phyloP scores from a whole-genome alignment of 2,329 filamentous ascomycete genomes.

The Knufia fluminis region DNA sequence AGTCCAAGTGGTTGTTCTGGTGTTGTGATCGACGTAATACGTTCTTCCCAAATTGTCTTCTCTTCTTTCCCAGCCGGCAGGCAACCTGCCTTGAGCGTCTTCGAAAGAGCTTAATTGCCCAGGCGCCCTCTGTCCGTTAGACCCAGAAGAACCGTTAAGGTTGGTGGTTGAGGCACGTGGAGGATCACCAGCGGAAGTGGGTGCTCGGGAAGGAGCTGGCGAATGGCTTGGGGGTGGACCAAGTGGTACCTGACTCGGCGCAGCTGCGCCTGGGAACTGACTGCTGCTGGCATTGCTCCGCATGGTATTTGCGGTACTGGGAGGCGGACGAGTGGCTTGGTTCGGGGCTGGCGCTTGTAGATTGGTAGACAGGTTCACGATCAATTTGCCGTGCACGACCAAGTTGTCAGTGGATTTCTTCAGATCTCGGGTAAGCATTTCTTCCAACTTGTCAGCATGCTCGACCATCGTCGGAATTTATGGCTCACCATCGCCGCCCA shows the following conservation, averaged over 20 bases:
- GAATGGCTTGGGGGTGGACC: constrained; percentile 24
- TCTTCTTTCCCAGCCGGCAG: constrained; percentile 88
- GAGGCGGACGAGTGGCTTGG: constrained; percentile 18
- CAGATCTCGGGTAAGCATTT: constrained; percentile 95
- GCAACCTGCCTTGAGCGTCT: constrained; percentile 85
- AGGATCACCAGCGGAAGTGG: constrained; percentile 25
- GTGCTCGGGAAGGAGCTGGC: constrained; percentile 25
- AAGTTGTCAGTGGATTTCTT: constrained; percentile 98
- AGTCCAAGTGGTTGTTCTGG: constrained; percentile 91
- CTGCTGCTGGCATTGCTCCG: constrained; percentile 12
- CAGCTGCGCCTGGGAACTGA: constrained; percentile 11
- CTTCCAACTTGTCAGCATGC: constrained; percentile 33
- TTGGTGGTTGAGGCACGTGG: constrained; percentile 22
- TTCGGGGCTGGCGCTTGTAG: constrained; percentile 43
- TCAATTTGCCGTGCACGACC: constrained; percentile 94
- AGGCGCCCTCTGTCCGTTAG: constrained; percentile 33
- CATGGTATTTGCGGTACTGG: constrained; percentile 15
- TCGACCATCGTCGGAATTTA: constrained; percentile 10
- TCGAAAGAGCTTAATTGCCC: constrained; percentile 82
- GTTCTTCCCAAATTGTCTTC: constrained; percentile 92
- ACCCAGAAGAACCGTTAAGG: constrained; percentile 32
- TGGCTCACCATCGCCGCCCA: constrained; percentile 76
- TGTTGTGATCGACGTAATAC: constrained; percentile 98
- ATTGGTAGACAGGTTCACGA: constrained; percentile 92
- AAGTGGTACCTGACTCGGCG: constrained; percentile 15